A percentile compares a stretch with the other conserved stretches of the same genome.
Evolutionary conservation across 768 basidiomycete genomes (phyloP).

Genomic region (Trametes punicea): DNA sequence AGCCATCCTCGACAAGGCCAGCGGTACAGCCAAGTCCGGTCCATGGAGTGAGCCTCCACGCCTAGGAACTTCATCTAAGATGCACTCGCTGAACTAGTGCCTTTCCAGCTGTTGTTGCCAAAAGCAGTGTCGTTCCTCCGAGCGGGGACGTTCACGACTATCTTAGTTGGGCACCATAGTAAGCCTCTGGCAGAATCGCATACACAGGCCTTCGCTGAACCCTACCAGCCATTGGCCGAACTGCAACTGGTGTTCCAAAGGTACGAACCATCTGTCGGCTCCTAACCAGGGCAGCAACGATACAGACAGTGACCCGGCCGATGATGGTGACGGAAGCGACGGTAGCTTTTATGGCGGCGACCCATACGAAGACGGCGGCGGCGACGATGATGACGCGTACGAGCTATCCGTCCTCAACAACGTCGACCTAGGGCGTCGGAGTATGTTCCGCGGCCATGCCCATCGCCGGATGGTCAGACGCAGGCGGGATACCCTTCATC

Average conservation of each 20-base stretch:
- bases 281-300: conserved; percentile 9
- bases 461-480: conserved; percentile 21
- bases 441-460: not conserved
- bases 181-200: conserved; percentile 17
- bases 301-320: conserved; percentile 10
- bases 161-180: conserved; percentile 60
- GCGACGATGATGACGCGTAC: conserved; percentile 8
- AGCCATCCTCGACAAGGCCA: conserved; percentile 37
- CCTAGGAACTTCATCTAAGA: not conserved
- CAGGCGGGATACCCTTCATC: not conserved
- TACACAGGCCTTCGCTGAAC: not conserved
- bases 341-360: conserved; percentile 2
- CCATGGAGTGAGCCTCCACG: conserved; percentile 35
- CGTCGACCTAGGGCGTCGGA: not conserved
- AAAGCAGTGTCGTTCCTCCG: conserved; percentile 32
- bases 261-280: conserved; percentile 24
- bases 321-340: not conserved
- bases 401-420: conserved; percentile 2
- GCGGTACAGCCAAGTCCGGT: conserved; percentile 34
- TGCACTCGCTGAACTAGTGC: not conserved
- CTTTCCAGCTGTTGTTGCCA: conserved; percentile 36
- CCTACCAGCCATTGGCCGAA: conserved; percentile 48
- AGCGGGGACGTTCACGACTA: conserved; percentile 46
- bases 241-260: conserved; percentile 47
- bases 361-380: conserved; percentile 9